These are phyloP conservation scores for Colletotrichum karsti DNA, from an alignment of 2,329 filamentous ascomycete species.

Conservation along the genomic window DNA sequence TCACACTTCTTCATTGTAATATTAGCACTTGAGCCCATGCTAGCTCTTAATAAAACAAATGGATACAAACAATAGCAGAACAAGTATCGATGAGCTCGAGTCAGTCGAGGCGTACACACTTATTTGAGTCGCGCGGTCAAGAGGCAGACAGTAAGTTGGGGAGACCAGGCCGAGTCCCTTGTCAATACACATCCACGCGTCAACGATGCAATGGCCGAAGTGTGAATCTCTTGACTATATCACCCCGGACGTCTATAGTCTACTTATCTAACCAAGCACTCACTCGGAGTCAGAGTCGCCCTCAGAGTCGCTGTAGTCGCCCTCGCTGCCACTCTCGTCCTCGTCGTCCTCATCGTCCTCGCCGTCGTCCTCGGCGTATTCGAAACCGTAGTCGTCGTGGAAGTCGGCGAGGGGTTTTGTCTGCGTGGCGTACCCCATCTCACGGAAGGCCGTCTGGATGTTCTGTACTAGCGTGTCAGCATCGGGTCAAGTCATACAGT, in stretches of 20 bases:
- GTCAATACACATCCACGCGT: no score
- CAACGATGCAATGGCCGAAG: no score
- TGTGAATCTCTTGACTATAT: not conserved
- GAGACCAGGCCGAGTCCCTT: no score
- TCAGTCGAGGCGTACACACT: no score
- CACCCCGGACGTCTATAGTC: not conserved
- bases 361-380: slow-evolving; percentile 67
- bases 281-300: slow-evolving; percentile 41
- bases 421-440: slow-evolving; percentile 81
- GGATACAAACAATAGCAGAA: no score
- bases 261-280: slow-evolving; percentile 11
- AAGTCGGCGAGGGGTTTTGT: slow-evolving; percentile 80
- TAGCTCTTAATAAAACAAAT: no score
- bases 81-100: no score
- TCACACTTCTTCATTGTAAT: no score
- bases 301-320: slow-evolving; percentile 48
- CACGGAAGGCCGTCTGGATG: slow-evolving; percentile 77
- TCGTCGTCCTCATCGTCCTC: slow-evolving; percentile 64
- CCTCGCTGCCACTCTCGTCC: slow-evolving; percentile 63
- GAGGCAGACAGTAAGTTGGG: no score
- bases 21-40: no score
- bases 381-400: slow-evolving; percentile 88
- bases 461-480: slow-evolving; percentile 56
- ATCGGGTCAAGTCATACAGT: not conserved
- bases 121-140: no score